Base-by-base conservation (phyloP, 176 grass and related monocot species). In the Oryza nivara region DNA sequence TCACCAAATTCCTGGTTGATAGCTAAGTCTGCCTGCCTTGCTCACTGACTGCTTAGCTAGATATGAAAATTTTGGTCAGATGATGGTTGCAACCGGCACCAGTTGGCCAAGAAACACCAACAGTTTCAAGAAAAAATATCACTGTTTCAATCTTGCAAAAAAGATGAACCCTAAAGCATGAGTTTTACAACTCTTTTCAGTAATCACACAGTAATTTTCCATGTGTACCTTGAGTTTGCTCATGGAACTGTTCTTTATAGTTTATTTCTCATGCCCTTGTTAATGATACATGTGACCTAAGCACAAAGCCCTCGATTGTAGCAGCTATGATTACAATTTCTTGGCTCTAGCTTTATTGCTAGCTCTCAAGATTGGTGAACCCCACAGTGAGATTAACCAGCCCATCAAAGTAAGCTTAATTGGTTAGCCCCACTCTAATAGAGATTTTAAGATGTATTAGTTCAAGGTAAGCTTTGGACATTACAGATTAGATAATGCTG, bases 251-350 rank as follows among this genome's bases (percentile, higher is more conserved):
- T 15, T 68, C 11, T 34, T 56, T 49, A 49, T 15, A 49, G 12
- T 49, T 49, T 75, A n/a, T 52, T 19, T 13, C n/a, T 38, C 15
- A 34, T 19, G 14, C 14, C 30, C 14, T 51, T 34, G 44, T 52
- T 32, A 26, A 4, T 17, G 47, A 5, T 35, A 20, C 73, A 75
- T 30, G 26, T 75, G 44, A 40, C 28, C 6, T 7, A 10, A 74
- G 60, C 80, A 68, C 56, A 36, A 25, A 28, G 65, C 45, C 72
- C 77, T 82, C 67, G 83, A 65, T 65, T n/a, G 13, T 56, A 48
- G 79, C 49, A 70, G 80, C 68, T 82, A 41, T 83, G 54, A 84
- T 90, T 83, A 78, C 47, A 32, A 70, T 71, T 68, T 78, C 54
- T 81, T 56, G 52, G 54, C 76, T 82, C 19, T 78, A 78, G 79